Conservation (phyloP, 169 alveolate genomes). For the Cryptosporidium felis region DNA sequence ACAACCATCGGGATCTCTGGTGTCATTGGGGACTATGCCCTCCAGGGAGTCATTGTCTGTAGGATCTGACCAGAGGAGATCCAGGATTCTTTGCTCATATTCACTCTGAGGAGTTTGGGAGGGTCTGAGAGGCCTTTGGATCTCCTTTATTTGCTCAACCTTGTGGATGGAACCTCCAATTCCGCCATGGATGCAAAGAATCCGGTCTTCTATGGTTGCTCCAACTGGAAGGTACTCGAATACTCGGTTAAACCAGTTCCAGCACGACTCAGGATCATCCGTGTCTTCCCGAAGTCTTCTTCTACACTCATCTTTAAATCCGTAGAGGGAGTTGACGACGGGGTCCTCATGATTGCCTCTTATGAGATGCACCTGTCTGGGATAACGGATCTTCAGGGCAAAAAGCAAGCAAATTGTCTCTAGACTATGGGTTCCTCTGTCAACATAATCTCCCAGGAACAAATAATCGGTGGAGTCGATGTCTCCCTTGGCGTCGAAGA, state of each 20-base stretch:
- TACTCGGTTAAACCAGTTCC: constrained; percentile 92
- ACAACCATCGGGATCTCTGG: constrained; percentile 98
- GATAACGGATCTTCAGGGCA: constrained; percentile 94
- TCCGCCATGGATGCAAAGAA: constrained; percentile 99
- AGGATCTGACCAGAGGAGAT: constrained; percentile 94
- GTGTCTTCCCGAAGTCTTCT: constrained; percentile 96
- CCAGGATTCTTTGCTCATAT: constrained; percentile 86
- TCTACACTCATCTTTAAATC: constrained; percentile 98
- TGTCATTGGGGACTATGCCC: constrained; percentile 97
- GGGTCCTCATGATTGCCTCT: constrained; percentile 99
- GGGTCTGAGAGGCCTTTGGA: constrained; percentile 93
- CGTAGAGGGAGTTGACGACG: constrained; percentile 96
- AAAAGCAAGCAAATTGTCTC: constrained; percentile 95
- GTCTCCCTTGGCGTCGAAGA: constrained; percentile 76
- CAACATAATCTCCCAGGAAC: constrained; percentile 99
- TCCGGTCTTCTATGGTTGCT: constrained; percentile 96
- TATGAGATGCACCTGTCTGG: constrained; percentile 96
- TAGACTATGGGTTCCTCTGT: constrained; percentile 94
- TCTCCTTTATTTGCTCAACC: constrained; percentile 88
- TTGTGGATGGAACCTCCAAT: constrained; percentile 91
- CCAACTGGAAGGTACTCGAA: constrained; percentile 99
- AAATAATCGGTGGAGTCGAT: constrained; percentile 84
- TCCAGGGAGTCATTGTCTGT: constrained; percentile 97
- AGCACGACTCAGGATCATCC: constrained; percentile 91
- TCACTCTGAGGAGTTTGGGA: constrained; percentile 90